phyloP scores from a whole-genome alignment of 1,284 basidiomycete genomes.

The Ganoderma meredithae region DNA sequence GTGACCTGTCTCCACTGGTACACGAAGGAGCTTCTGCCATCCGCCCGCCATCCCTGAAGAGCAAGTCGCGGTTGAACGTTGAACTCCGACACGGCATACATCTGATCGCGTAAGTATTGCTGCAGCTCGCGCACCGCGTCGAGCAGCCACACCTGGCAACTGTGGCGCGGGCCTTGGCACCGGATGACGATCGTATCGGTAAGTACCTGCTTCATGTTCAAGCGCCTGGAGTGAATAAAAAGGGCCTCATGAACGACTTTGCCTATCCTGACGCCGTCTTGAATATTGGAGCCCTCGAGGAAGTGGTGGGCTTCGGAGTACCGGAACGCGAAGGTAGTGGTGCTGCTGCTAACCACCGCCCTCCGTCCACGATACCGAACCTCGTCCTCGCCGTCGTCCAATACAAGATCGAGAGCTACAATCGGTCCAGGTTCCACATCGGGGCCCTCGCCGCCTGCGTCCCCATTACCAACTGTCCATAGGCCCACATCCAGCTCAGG shows the following conservation, averaged over 20 bases:
- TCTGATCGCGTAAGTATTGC: neutral
- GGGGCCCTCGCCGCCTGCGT: no score
- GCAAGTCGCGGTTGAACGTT: neutral
- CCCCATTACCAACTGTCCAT: no score
- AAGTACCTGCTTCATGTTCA: neutral
- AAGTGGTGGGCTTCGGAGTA: neutral
- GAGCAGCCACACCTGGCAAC: neutral
- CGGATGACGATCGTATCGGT: neutral
- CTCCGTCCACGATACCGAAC: no score
- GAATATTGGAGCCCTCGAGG: neutral
- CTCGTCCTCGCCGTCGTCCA: no score
- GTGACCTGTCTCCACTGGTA: no score
- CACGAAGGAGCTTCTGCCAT: no score
- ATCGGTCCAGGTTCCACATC: no score
- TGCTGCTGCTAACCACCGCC: no score
- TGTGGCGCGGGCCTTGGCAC: neutral
- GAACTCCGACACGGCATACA: neutral
- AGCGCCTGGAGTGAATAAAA: no score
- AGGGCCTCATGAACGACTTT: neutral
- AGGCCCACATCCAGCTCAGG: no score
- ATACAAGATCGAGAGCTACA: no score
- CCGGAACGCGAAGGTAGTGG: constrained; percentile 2
- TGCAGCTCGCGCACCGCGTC: neutral
- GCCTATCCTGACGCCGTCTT: neutral
- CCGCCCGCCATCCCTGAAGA: no score